Evolutionary conservation across 495 filamentous ascomycete genomes (phyloP).

Genomic region (Penicillium verhagenii): DNA sequence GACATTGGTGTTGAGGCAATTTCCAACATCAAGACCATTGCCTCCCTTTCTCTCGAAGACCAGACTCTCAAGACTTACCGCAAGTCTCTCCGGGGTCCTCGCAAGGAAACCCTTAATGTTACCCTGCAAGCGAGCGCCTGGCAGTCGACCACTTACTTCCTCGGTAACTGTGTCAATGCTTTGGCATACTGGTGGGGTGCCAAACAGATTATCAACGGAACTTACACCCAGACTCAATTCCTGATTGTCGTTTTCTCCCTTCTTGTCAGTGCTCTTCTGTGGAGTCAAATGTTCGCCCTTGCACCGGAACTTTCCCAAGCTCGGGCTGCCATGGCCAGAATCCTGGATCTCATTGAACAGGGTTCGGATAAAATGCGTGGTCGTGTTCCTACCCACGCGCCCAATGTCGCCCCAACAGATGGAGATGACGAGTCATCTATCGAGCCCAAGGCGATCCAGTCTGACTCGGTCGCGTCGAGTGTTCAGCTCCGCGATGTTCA

Average conservation of each 20-base stretch:
- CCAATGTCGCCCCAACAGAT: not conserved
- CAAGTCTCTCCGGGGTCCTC: constrained; percentile 38
- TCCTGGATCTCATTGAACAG: constrained; percentile 50
- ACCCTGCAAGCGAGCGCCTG: constrained; percentile 50
- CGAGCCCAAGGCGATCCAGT: constrained; percentile 14
- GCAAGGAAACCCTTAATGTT: constrained; percentile 47
- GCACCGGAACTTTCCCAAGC: constrained; percentile 61
- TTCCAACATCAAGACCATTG: constrained; percentile 53
- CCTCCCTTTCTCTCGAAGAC: constrained; percentile 49
- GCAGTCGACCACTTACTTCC: constrained; percentile 54
- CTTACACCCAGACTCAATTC: constrained; percentile 59
- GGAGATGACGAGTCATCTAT: constrained; percentile 13
- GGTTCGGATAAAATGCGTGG: constrained; percentile 37
- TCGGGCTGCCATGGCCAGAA: constrained; percentile 40
- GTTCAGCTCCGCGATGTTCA: constrained; percentile 54
- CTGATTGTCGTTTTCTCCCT: constrained; percentile 58
- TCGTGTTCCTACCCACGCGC: constrained; percentile 2
- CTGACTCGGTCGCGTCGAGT: constrained; percentile 20
- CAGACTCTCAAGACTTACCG: constrained; percentile 39
- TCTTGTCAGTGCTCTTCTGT: constrained; percentile 52
- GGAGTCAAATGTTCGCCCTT: constrained; percentile 65
- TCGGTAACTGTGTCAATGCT: constrained; percentile 56
- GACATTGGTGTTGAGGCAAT: constrained; percentile 53
- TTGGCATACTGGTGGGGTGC: constrained; percentile 72
- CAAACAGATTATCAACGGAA: constrained; percentile 55